Base-by-base conservation (phyloP, 2,329 filamentous ascomycete species). In the Aspergillus awamori region DNA sequence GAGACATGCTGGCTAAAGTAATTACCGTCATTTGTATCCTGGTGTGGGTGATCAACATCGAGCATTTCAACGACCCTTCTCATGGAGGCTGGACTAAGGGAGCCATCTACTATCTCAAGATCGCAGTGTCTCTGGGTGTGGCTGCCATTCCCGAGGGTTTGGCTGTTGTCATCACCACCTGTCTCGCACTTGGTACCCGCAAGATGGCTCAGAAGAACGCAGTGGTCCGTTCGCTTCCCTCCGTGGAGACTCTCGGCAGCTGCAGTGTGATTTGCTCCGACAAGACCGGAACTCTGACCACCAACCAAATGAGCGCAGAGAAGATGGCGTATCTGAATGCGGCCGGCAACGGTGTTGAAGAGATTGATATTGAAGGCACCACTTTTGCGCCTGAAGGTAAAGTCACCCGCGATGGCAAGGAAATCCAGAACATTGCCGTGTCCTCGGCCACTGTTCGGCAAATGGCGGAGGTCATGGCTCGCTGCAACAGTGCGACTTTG, bases 201-300 rank as follows among this genome's bases (percentile, higher is more conserved):
- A 98, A 97, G 81, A 99, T 99, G 96, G 96, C 95, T 20, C 91
- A 93, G 62, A 98, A 97, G 83, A 98, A 98, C 73, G 95, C 95
- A 7, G 93, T 99, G 39, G 96, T 99, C 61, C 88, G 96, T 77
- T 97, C 93, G 74, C 82, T 99, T 70, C 95, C 95, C 20, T 99
- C 95, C 1, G 95, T 99, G 56, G 95, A 99, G 80, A 99, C 95
- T 11, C 85, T 99, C 57, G 95, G 95, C 74, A 99, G 95, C 84
- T 99, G 95, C 86, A 99, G 95, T 73, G 93, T 99, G 60, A 97
- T 99, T 76, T 99, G 96, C 83, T 99, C 96, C 4, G 95, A 99
- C 83, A 99, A 99, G 84, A 99, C 95, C 5, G 96, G 95, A 69
- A 99, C 95, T 53, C 81, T 99, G 74, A 99, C 95, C 10, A 99